phyloP scores from a whole-genome alignment of 331 rosid genomes.

The Prunus yedoensis region DNA sequence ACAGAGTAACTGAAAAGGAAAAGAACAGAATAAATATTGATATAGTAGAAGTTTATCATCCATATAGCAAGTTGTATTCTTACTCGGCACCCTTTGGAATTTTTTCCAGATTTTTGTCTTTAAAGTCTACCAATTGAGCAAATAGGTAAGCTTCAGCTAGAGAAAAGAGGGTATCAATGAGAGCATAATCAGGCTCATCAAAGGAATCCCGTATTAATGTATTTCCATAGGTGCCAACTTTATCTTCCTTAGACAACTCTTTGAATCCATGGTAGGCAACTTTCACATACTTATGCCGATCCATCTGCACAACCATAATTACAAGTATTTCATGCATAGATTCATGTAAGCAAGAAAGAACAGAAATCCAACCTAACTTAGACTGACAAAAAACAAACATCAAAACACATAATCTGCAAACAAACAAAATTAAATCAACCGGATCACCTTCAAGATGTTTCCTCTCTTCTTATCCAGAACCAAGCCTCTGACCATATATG shows the following conservation, averaged over 20 bases:
- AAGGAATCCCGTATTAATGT: conserved; percentile 83
- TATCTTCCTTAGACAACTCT: conserved; percentile 90
- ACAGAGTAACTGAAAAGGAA: conserved; percentile 61
- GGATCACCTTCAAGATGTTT: conserved; percentile 89
- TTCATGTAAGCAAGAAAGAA: neutral
- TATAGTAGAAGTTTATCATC: neutral
- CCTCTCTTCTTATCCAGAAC: conserved; percentile 97
- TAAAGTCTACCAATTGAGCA: conserved; percentile 91
- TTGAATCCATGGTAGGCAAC: conserved; percentile 97
- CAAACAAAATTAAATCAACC: neutral
- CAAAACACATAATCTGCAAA: neutral
- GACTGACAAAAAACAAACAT: conserved; percentile 2
- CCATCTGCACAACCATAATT: conserved; percentile 63
- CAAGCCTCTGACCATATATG: conserved; percentile 99
- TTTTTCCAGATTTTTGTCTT: conserved; percentile 61
- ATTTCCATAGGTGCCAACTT: conserved; percentile 87
- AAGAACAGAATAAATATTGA: neutral
- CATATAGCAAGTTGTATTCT: conserved; percentile 30
- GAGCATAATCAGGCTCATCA: conserved; percentile 95
- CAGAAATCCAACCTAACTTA: neutral
- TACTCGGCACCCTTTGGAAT: conserved; percentile 69
- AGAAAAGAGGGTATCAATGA: conserved; percentile 90
- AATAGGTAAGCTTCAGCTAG: conserved; percentile 97
- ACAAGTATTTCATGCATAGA: neutral
- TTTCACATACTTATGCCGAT: conserved; percentile 98